Evolutionary conservation across 352 stramenopile genomes (phyloP).

Genomic region (Phytophthora citricola): DNA sequence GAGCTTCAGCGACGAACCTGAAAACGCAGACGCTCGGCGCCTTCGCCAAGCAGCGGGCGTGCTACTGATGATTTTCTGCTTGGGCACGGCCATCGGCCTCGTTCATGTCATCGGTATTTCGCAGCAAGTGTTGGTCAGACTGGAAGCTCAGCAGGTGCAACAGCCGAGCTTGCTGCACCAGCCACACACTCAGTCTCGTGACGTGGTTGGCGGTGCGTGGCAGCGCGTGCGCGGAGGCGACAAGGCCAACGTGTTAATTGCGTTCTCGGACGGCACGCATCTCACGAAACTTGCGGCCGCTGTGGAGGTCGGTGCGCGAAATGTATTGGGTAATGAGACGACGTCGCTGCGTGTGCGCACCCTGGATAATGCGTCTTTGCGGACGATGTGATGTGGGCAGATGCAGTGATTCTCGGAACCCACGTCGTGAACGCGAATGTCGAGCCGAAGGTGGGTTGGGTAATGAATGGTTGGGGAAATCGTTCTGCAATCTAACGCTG

Average conservation of each 20-base stretch:
- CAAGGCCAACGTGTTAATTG: slow-evolving; percentile 65
- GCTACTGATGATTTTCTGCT: slow-evolving; percentile 45
- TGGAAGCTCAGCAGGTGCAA: slow-evolving; percentile 40
- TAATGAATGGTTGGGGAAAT: slow-evolving; percentile 1
- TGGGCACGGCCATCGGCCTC: slow-evolving; percentile 44
- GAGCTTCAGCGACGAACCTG: background rate
- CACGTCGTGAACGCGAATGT: slow-evolving; percentile 91
- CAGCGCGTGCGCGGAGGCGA: slow-evolving; percentile 13
- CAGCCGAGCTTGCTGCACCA: slow-evolving; percentile 25
- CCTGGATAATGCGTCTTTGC: slow-evolving; percentile 68
- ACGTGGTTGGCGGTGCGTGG: slow-evolving; percentile 22
- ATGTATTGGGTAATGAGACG: slow-evolving; percentile 40
- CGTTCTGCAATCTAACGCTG: background rate
- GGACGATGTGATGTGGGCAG: slow-evolving; percentile 83
- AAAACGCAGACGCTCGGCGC: slow-evolving; percentile 4
- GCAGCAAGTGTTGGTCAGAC: slow-evolving; percentile 43
- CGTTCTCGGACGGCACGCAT: slow-evolving; percentile 75
- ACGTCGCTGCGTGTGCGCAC: slow-evolving; percentile 57
- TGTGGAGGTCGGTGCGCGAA: slow-evolving; percentile 59
- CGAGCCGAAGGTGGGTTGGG: slow-evolving; percentile 75
- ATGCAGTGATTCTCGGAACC: slow-evolving; percentile 85
- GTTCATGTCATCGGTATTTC: slow-evolving; percentile 49
- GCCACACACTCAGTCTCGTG: slow-evolving; percentile 25
- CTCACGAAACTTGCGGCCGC: slow-evolving; percentile 73
- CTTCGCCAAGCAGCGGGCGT: slow-evolving; percentile 21